Evolutionary conservation across 2,329 filamentous ascomycete genomes (phyloP).

Genomic region (Phyllosticta citriasiana): DNA sequence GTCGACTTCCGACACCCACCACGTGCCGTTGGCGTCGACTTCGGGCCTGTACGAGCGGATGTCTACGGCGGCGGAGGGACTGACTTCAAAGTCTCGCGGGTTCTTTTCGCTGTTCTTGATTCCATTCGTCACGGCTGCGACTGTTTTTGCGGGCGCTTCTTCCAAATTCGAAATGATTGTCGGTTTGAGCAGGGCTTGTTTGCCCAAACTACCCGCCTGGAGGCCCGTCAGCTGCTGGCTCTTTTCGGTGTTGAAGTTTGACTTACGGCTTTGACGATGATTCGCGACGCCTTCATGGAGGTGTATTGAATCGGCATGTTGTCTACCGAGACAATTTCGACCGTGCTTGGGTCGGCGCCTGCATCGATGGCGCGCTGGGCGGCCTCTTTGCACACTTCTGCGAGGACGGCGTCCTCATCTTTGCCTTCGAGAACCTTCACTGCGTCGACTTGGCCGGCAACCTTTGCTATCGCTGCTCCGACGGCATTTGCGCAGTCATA

Average conservation of each 20-base stretch:
- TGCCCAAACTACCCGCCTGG: background rate
- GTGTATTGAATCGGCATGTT: background rate
- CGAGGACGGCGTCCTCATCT: conserved; percentile 22
- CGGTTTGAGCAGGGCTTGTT: background rate
- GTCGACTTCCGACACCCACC: background rate
- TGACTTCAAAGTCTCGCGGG: background rate
- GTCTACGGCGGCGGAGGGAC: background rate
- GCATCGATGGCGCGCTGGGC: conserved; percentile 25
- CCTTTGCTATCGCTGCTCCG: conserved; percentile 49
- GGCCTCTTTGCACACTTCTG: conserved; percentile 11
- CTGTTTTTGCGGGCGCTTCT: background rate
- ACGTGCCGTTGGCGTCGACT: background rate
- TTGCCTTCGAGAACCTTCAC: conserved; percentile 35
- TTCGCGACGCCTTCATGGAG: background rate
- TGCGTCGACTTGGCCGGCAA: conserved; percentile 43
- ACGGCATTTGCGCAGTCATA: conserved; percentile 51
- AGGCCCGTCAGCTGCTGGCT: background rate
- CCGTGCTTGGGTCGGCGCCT: conserved; percentile 25
- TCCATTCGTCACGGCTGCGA: background rate
- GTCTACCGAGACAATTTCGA: conserved; percentile 31
- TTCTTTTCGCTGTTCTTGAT: background rate
- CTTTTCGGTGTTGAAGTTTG: background rate
- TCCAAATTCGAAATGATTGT: background rate
- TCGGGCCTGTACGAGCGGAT: background rate
- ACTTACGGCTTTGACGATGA: background rate